Percentiles rank a stretch among this genome's conserved stretches.
Conservation (phyloP, 2,329 filamentous ascomycete genomes). For the Clonostachys solani region DNA sequence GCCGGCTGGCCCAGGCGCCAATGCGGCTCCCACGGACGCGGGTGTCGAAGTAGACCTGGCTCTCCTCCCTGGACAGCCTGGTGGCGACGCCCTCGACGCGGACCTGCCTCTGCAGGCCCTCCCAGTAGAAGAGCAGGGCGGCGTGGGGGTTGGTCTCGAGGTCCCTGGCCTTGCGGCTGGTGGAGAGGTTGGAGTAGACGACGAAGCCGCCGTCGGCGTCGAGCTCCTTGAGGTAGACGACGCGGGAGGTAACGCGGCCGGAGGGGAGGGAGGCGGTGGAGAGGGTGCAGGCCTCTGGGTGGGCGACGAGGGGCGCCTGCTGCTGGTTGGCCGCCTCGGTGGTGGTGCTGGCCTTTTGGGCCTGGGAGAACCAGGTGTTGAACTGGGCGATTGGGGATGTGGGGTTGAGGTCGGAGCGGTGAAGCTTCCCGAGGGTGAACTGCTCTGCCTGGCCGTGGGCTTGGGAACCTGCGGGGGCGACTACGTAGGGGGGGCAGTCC, state of each 20-base stretch:
- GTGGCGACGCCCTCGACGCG: slow-evolving; percentile 77
- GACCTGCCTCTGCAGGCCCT: slow-evolving; percentile 80
- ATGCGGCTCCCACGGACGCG: slow-evolving; percentile 75
- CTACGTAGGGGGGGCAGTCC: slow-evolving; percentile 20
- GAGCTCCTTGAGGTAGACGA: slow-evolving; percentile 95
- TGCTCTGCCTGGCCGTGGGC: slow-evolving; percentile 66
- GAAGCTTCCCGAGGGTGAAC: slow-evolving; percentile 63
- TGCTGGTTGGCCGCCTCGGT: slow-evolving; percentile 49
- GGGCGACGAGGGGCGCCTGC: slow-evolving; percentile 53
- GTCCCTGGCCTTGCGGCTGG: slow-evolving; percentile 65
- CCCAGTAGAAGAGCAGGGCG: slow-evolving; percentile 88
- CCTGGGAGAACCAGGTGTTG: slow-evolving; percentile 80
- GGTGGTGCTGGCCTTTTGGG: slow-evolving; percentile 38
- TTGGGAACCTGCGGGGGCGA: slow-evolving; percentile 60
- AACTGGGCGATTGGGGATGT: slow-evolving; percentile 76
- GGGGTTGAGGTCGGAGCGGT: slow-evolving; percentile 53
- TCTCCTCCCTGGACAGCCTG: slow-evolving; percentile 66
- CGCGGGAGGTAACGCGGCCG: slow-evolving; percentile 77
- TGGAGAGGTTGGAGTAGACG: slow-evolving; percentile 89
- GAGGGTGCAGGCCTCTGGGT: slow-evolving; percentile 85
- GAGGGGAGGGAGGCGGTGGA: slow-evolving; percentile 81
- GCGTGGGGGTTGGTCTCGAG: slow-evolving; percentile 72
- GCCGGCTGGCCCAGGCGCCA: slow-evolving; percentile 89
- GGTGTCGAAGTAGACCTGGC: slow-evolving; percentile 63
- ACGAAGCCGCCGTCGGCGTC: slow-evolving; percentile 75